Evolutionary conservation across 768 basidiomycete species (phyloP).

Genomic region (Boletus speciosus): DNA sequence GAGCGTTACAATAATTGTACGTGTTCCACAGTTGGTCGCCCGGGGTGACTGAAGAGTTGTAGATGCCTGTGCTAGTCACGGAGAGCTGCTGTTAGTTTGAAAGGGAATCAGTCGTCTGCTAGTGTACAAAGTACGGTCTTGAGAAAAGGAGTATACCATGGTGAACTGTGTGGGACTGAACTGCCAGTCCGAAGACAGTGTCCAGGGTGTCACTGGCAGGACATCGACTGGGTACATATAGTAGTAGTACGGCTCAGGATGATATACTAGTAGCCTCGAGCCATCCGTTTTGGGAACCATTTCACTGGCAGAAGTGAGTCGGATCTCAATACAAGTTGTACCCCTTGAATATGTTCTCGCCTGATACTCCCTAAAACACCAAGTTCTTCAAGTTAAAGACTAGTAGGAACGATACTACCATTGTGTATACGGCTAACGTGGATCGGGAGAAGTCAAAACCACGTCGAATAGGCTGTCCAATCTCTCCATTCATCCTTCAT

Average conservation of each 20-base stretch:
- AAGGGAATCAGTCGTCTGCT: neutral
- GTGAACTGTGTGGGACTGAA: neutral
- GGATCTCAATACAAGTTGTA: neutral
- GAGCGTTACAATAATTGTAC: constrained; percentile 53
- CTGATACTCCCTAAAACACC: neutral
- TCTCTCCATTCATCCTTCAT: neutral
- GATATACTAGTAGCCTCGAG: neutral
- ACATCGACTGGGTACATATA: neutral
- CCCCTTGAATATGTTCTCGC: too few relatives aligned
- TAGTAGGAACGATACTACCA: neutral
- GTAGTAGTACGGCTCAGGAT: neutral
- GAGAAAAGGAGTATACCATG: constrained; percentile 4
- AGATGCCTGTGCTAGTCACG: constrained; percentile 33
- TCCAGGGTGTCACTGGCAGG: neutral
- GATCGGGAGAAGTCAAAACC: neutral
- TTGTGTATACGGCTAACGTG: neutral
- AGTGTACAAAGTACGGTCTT: neutral
- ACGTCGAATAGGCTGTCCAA: neutral
- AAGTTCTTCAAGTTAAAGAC: too few relatives aligned
- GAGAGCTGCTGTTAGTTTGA: constrained; percentile 6
- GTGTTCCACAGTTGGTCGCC: constrained; percentile 43
- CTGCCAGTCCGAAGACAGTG: neutral
- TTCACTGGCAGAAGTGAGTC: neutral
- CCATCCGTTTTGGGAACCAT: neutral
- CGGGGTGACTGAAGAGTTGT: constrained; percentile 44